Base-by-base conservation (phyloP, 1,284 basidiomycete genomes). In the Porodaedalea pini region DNA sequence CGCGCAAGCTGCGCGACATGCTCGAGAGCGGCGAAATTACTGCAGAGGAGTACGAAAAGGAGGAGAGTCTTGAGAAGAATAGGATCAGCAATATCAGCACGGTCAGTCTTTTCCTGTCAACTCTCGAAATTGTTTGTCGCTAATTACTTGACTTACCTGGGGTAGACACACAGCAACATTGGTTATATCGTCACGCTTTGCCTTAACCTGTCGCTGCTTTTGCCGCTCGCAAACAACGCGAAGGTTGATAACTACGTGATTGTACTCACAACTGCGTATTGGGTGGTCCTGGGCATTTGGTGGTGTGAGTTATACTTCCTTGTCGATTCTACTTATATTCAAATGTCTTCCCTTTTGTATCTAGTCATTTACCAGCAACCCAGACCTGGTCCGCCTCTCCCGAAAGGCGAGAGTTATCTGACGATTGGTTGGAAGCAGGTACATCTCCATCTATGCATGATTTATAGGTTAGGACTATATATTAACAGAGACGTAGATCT, bases 61-160 rank as follows among this genome's bases (percentile, higher is more conserved):
- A 91, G 65, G 90, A 92, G 66, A 88, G 85, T 55, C 67, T 94
- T 51, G 86, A 92, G 72, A 89, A 91, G 75, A 94, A 92, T 66
- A 75, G 87, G 54, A 88, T 94, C 60, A 88, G 88, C 65, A 94
- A 94, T 65, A 89, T 91, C 62, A 86, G 86, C 63, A 92, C 90
- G 11, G 87, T 93, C 56, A 61, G 80, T 66, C 62, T 68, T 64
- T 17, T n/a, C 15, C 19, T 41, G 23, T 51, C 27, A 7, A 45
- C 27, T 49, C 32, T 15, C 21, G 10, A 40, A n/a, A 31, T 32
- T 32, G 25, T 29, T 19, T 47, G 34, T n/a, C 17, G 4, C 4
- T 17, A 23, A 8, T 5, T 25, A n/a, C 15, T 21, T 36, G 25
- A 5, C 19, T 21, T 34, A n/a, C 11, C 15, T 7, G 29, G 0